These are phyloP conservation scores for Rubus idaeus DNA, from an alignment of 306 rosid genomes.

Conservation along the genomic window DNA sequence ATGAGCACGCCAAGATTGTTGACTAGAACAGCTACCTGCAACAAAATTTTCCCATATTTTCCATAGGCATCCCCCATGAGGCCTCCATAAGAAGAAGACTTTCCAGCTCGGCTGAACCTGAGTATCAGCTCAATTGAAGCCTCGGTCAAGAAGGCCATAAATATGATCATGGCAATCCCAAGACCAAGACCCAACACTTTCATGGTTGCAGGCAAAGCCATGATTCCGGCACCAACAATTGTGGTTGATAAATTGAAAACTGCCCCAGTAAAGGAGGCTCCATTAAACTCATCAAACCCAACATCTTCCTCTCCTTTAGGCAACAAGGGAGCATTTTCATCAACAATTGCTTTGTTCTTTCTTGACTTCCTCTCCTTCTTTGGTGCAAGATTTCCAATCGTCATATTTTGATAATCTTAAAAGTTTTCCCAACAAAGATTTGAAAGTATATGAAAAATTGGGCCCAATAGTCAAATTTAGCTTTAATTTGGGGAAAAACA, in stretches of 20 bases:
- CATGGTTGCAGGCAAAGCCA: slow-evolving; percentile 87
- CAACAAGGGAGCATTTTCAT: slow-evolving; percentile 69
- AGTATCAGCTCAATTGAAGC: slow-evolving; percentile 69
- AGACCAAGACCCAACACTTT: slow-evolving; percentile 74
- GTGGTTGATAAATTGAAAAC: slow-evolving; percentile 86
- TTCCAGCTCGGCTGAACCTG: slow-evolving; percentile 67
- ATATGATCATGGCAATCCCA: slow-evolving; percentile 63
- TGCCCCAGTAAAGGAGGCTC: slow-evolving; percentile 88
- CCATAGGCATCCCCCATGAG: slow-evolving; percentile 78
- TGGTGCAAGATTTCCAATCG: slow-evolving; percentile 31
- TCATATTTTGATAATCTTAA: slow-evolving; percentile 37
- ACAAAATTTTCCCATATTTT: slow-evolving; percentile 57
- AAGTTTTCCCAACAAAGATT: slow-evolving; percentile 18
- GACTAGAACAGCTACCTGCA: slow-evolving; percentile 57
- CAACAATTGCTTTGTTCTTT: slow-evolving; percentile 39
- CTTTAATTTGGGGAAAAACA: slow-evolving; percentile 19
- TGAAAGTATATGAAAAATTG: background rate
- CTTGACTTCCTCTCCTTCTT: slow-evolving; percentile 45
- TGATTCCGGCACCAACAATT: slow-evolving; percentile 86
- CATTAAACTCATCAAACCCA: slow-evolving; percentile 64
- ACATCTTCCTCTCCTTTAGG: slow-evolving; percentile 42
- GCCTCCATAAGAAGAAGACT: slow-evolving; percentile 61
- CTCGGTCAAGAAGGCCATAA: slow-evolving; percentile 67
- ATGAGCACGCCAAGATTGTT: slow-evolving; percentile 70
- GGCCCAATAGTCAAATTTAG: slow-evolving; percentile 23